phyloP scores from a whole-genome alignment of 2,329 filamentous ascomycete species.

The Botryosphaeria agaves region DNA sequence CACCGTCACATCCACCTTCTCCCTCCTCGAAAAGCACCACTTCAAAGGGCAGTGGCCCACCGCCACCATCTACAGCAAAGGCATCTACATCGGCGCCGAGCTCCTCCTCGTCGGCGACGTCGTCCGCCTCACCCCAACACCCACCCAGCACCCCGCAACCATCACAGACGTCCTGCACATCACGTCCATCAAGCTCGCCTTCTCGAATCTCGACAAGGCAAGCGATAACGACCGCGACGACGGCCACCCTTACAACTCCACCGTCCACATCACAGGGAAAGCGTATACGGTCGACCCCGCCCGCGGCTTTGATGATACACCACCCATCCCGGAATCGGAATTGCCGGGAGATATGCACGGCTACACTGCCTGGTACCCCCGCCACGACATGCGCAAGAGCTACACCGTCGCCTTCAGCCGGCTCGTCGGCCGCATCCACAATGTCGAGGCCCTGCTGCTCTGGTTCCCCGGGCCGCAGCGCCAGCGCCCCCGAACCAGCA shows the following conservation, averaged over 20 bases:
- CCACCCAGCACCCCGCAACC: conserved; percentile 4
- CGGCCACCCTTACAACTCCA: conserved; percentile 26
- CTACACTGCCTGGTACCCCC: conserved; percentile 34
- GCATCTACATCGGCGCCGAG: conserved; percentile 39
- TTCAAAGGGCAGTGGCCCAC: conserved; percentile 38
- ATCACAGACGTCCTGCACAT: conserved; percentile 37
- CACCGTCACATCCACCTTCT: conserved; percentile 34
- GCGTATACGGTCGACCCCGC: conserved; percentile 25
- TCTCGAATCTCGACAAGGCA: conserved; percentile 29
- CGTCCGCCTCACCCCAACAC: conserved; percentile 27
- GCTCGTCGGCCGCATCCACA: conserved; percentile 36
- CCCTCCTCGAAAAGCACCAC: conserved; percentile 31
- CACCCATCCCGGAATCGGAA: conserved; percentile 8
- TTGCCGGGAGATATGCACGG: conserved; percentile 22
- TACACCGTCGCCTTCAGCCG: conserved; percentile 32
- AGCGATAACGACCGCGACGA: conserved; percentile 28
- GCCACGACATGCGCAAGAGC: conserved; percentile 22
- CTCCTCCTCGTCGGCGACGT: conserved; percentile 35
- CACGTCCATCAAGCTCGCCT: conserved; percentile 32
- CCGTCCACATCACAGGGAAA: conserved; percentile 31
- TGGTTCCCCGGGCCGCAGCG: too few species aligned
- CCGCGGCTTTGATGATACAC: conserved; percentile 13
- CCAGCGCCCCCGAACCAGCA: conserved; percentile 1
- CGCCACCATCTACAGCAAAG: conserved; percentile 33
- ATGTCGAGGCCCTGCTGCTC: conserved; percentile 28